Conservation (phyloP, 495 filamentous ascomycete species). For the Acidomyces sp. region DNA sequence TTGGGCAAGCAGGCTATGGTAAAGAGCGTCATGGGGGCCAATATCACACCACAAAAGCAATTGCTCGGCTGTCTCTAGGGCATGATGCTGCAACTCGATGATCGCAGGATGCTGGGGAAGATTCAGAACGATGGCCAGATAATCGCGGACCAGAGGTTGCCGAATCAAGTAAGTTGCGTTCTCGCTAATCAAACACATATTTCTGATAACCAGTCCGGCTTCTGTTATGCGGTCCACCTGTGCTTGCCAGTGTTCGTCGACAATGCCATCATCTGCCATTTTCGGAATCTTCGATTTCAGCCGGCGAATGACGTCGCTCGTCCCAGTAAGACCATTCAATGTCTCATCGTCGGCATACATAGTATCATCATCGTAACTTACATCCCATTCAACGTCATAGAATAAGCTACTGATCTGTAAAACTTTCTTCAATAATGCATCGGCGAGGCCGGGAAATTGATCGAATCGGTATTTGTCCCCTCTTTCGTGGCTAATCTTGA, state of each 20-base stretch:
- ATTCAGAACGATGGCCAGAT: constrained; percentile 67
- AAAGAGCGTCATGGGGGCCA: constrained; percentile 59
- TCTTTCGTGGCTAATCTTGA: constrained; percentile 86
- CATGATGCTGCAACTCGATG: constrained; percentile 81
- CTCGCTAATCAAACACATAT: constrained; percentile 81
- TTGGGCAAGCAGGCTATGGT: constrained; percentile 57
- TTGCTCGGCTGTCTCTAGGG: constrained; percentile 85
- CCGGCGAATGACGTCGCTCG: constrained; percentile 56
- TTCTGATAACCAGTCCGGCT: constrained; percentile 75
- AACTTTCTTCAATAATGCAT: constrained; percentile 73
- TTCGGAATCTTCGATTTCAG: constrained; percentile 38
- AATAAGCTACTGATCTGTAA: constrained; percentile 60
- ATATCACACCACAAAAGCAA: constrained; percentile 67
- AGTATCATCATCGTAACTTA: constrained; percentile 51
- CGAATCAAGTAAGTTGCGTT: constrained; percentile 74
- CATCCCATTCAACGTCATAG: constrained; percentile 69
- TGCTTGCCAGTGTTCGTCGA: constrained; percentile 54
- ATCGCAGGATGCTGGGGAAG: constrained; percentile 60
- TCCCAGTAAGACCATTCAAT: constrained; percentile 67
- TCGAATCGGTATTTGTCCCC: constrained; percentile 95
- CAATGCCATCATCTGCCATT: constrained; percentile 54
- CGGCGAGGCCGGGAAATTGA: constrained; percentile 75
- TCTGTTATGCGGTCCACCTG: constrained; percentile 65
- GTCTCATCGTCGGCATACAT: constrained; percentile 33
- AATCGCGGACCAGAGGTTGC: constrained; percentile 58